A percentile compares a stretch with the other conserved stretches of the same genome.
phyloP scores from a whole-genome alignment of 2,329 filamentous ascomycete genomes.

The Hirsutella minnesotensis region DNA sequence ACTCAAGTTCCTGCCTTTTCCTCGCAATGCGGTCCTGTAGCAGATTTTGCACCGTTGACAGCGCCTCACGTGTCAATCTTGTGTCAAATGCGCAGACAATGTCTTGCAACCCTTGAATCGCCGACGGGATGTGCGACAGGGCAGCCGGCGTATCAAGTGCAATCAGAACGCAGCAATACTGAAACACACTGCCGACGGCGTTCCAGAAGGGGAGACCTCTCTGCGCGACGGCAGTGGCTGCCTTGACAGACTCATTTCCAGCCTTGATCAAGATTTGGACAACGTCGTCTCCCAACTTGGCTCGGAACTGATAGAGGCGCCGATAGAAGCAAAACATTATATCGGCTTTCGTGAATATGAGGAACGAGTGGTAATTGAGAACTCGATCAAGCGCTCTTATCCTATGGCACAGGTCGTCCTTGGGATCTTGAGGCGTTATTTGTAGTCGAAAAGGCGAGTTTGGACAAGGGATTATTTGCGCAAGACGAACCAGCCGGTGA shows the following conservation, averaged over 20 bases:
- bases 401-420: slow-evolving; percentile 3
- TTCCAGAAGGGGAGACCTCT: slow-evolving; percentile 12
- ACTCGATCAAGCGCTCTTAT: no score
- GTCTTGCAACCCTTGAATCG: slow-evolving; percentile 9
- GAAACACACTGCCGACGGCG: slow-evolving; percentile 12
- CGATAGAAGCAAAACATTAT: slow-evolving; percentile 13
- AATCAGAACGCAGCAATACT: slow-evolving; percentile 11
- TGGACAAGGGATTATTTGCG: slow-evolving; percentile 9
- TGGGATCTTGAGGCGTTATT: slow-evolving; percentile 3
- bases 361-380: slow-evolving; percentile 8
- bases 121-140: slow-evolving; percentile 4
- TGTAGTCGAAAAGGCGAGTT: slow-evolving; percentile 10
- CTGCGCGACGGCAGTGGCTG: slow-evolving; percentile 6
- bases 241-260: no score
- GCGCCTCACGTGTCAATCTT: slow-evolving; percentile 9
- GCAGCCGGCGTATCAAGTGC: slow-evolving; percentile 10
- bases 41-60: slow-evolving; percentile 10
- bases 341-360: slow-evolving; percentile 11
- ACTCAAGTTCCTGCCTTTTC: slow-evolving; percentile 9
- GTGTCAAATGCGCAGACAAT: slow-evolving; percentile 9
- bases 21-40: slow-evolving; percentile 8
- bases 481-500: slow-evolving; percentile 10
- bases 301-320: slow-evolving; percentile 11
- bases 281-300: slow-evolving; percentile 6
- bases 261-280: no score